These are phyloP conservation scores for Melocanna baccifera DNA, from an alignment of 176 grass and related monocot species.

Conservation along the genomic window DNA sequence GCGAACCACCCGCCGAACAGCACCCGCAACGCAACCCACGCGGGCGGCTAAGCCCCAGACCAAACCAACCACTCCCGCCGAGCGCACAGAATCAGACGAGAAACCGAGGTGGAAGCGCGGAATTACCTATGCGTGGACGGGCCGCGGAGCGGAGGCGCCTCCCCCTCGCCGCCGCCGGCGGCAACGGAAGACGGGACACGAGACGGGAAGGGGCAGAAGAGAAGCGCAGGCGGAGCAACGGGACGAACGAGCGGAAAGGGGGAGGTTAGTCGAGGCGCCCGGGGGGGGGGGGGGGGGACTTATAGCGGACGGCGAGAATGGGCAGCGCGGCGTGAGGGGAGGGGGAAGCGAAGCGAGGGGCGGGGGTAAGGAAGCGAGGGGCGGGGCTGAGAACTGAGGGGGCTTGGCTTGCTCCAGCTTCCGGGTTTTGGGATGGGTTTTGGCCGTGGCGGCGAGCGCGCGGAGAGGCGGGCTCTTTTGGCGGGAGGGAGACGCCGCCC, in stretches of 20 bases:
- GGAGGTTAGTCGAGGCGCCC: background rate
- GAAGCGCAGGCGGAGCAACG: slow-evolving; percentile 5
- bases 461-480: background rate
- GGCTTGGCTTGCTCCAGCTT: too few relatives aligned
- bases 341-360: background rate
- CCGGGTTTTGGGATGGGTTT: background rate
- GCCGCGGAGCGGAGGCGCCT: background rate
- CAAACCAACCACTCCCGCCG: background rate
- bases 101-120: too few relatives aligned
- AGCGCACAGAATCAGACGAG: background rate
- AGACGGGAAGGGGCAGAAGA: background rate
- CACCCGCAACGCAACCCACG: background rate
- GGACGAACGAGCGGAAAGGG: background rate
- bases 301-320: background rate
- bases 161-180: slow-evolving; percentile 14
- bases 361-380: too few relatives aligned
- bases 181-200: background rate
- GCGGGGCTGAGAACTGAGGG: too few relatives aligned
- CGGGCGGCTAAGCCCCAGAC: background rate
- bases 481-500: slow-evolving; percentile 2
- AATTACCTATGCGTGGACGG: background rate
- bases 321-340: background rate
- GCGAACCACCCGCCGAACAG: background rate
- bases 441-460: slow-evolving; percentile 9
- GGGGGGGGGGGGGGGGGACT: background rate